These are phyloP conservation scores for Pseudogymnoascus sp. DNA, from an alignment of 2,329 filamentous ascomycete genomes.

Conservation along the genomic window DNA sequence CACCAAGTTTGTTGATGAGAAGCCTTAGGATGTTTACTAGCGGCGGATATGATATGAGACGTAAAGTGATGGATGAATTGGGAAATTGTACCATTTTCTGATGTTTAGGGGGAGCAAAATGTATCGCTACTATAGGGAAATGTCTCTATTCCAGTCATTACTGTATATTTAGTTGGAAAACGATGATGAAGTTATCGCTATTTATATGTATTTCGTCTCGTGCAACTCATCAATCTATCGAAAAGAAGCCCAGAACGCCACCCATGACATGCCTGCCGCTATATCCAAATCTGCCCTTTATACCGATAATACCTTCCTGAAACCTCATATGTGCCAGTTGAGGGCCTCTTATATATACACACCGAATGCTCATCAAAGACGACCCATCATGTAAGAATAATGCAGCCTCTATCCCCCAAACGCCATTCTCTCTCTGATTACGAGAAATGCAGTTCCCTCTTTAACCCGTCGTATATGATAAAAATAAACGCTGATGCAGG, in stretches of 20 bases:
- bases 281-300: not conserved
- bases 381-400: not conserved
- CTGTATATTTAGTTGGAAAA: not conserved
- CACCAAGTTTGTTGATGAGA: slow-evolving; percentile 29
- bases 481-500: slow-evolving; percentile 99
- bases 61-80: slow-evolving; percentile 17
- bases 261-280: not conserved
- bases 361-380: not conserved
- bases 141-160: not conserved
- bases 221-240: not conserved
- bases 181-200: not conserved
- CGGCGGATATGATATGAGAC: slow-evolving; percentile 17
- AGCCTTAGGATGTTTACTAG: slow-evolving; percentile 19
- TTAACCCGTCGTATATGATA: slow-evolving; percentile 84
- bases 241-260: slow-evolving; percentile 1
- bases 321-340: not conserved
- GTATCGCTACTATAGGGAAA: not conserved
- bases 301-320: not conserved
- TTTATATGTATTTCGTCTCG: not conserved
- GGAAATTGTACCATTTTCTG: not conserved
- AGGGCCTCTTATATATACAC: not conserved
- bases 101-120: not conserved
- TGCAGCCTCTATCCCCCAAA: slow-evolving; percentile 6
- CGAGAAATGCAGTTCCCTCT: slow-evolving; percentile 54
- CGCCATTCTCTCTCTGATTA: slow-evolving; percentile 17